Evolutionary conservation across 2,329 filamentous ascomycete species (phyloP).

Genomic region (Didymella sp.): DNA sequence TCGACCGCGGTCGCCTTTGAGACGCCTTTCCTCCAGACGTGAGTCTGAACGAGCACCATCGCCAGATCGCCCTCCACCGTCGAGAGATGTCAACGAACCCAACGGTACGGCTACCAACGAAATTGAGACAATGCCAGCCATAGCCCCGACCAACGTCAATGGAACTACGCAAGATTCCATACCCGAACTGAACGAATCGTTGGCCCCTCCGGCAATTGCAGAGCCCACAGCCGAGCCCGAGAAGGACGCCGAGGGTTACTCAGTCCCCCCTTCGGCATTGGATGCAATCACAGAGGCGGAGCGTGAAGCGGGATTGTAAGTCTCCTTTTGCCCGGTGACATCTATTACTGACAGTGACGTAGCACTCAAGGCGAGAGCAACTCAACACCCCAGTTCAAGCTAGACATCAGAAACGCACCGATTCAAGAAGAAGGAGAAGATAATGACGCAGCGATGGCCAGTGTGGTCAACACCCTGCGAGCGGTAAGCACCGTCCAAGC

Average conservation of each 20-base stretch:
- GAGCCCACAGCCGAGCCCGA: conserved; percentile 46
- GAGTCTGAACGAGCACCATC: conserved; percentile 44
- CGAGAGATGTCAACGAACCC: conserved; percentile 34
- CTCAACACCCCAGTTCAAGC: conserved; percentile 67
- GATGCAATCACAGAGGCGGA: conserved; percentile 72
- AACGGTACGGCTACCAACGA: conserved; percentile 41
- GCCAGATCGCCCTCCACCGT: conserved; percentile 40
- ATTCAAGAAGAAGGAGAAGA: conserved; percentile 79
- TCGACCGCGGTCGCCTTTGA: conserved; percentile 44
- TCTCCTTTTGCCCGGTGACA: not conserved
- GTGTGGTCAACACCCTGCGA: conserved; percentile 75
- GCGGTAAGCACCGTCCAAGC: conserved; percentile 48
- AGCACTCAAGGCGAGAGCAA: conserved; percentile 37
- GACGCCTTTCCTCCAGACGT: conserved; percentile 39
- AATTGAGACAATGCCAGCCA: conserved; percentile 24
- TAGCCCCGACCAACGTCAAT: conserved; percentile 26
- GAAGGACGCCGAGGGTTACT: conserved; percentile 79
- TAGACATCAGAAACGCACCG: conserved; percentile 79
- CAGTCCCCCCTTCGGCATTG: conserved; percentile 69
- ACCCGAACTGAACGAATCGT: conserved; percentile 48
- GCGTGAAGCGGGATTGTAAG: conserved; percentile 62
- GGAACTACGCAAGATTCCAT: conserved; percentile 44
- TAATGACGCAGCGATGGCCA: conserved; percentile 75
- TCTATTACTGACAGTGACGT: conserved; percentile 7
- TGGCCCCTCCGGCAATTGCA: conserved; percentile 37